Percentiles rank a stretch among this genome's conserved stretches.
These are phyloP conservation scores for Starmerella roubikii DNA, from an alignment of 805 yeast genomes.

Conservation along the genomic window DNA sequence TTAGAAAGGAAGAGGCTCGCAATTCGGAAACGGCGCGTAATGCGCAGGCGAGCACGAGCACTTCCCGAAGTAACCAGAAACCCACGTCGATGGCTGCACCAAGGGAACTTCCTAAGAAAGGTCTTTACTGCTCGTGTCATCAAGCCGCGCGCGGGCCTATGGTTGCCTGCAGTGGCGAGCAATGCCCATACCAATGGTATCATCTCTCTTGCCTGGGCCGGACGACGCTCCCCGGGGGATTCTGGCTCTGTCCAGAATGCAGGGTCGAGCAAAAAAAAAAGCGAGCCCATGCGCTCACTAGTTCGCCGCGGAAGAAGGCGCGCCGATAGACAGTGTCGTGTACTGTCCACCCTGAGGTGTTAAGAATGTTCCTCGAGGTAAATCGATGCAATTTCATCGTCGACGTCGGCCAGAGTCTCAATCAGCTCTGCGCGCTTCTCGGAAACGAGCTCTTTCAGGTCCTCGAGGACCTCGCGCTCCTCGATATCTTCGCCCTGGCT, in stretches of 20 bases:
- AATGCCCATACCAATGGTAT: conserved; percentile 82
- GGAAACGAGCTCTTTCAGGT: conserved; percentile 67
- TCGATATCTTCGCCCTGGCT: conserved; percentile 75
- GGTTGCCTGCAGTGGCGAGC: conserved; percentile 79
- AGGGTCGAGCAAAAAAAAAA: conserved; percentile 10
- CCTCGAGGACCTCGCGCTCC: conserved; percentile 56
- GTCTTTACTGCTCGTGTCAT: conserved; percentile 37
- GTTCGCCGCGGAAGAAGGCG: too few relatives aligned
- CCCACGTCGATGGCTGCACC: too few relatives aligned
- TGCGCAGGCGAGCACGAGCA: too few relatives aligned
- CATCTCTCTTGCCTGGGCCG: conserved; percentile 81
- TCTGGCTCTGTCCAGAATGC: conserved; percentile 62
- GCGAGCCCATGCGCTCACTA: too few relatives aligned
- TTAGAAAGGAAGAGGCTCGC: too few relatives aligned
- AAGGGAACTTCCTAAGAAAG: too few relatives aligned
- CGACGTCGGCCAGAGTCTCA: conserved; percentile 95
- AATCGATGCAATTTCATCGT: conserved; percentile 91
- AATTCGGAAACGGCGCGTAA: too few relatives aligned
- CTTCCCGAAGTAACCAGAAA: too few relatives aligned
- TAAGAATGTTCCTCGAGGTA: conserved; percentile 82
- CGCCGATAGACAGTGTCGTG: too few relatives aligned
- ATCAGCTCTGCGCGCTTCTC: conserved; percentile 77
- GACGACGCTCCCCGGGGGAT: conserved; percentile 53
- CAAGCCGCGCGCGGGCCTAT: conserved; percentile 50
- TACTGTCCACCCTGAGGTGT: too few relatives aligned